Conservation (phyloP, 2,329 filamentous ascomycete genomes). For the Colletotrichum agaves region DNA sequence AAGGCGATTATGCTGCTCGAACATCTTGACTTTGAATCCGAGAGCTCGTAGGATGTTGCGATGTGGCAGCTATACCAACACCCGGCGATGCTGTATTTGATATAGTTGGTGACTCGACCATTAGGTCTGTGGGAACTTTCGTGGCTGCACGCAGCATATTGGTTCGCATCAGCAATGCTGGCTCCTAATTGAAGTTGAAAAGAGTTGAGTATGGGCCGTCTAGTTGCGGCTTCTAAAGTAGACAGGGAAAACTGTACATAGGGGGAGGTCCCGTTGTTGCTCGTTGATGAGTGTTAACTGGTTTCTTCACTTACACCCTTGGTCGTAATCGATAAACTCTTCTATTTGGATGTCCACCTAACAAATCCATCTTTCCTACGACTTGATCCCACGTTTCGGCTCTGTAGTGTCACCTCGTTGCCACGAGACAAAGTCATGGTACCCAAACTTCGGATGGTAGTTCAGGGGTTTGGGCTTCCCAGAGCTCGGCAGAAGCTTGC, state of each 20-base stretch:
- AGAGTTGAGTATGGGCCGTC: neutral
- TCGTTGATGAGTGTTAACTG: no score
- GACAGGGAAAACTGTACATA: no score
- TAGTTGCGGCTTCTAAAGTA: neutral
- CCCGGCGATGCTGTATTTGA: neutral
- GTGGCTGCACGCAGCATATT: neutral
- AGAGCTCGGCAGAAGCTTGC: neutral
- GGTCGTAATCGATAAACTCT: no score
- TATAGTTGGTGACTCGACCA: neutral
- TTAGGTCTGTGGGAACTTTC: neutral
- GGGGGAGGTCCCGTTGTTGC: no score
- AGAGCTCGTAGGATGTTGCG: neutral
- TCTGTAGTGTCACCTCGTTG: constrained; percentile 24
- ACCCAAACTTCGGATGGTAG: constrained; percentile 18
- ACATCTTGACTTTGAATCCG: neutral
- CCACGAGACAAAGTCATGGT: constrained; percentile 37
- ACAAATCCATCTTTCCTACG: neutral
- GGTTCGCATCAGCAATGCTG: neutral
- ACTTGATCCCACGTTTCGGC: no score
- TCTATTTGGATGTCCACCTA: neutral
- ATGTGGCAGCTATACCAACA: constrained; percentile 2
- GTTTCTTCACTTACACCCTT: no score
- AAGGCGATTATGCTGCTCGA: constrained; percentile 1
- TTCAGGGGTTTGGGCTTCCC: neutral
- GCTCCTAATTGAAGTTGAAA: neutral